Percentiles rank a stretch among this genome's conserved stretches.
Evolutionary conservation across 177 flowering plant genomes (phyloP).

Genomic region (Tripterygium wilfordii): DNA sequence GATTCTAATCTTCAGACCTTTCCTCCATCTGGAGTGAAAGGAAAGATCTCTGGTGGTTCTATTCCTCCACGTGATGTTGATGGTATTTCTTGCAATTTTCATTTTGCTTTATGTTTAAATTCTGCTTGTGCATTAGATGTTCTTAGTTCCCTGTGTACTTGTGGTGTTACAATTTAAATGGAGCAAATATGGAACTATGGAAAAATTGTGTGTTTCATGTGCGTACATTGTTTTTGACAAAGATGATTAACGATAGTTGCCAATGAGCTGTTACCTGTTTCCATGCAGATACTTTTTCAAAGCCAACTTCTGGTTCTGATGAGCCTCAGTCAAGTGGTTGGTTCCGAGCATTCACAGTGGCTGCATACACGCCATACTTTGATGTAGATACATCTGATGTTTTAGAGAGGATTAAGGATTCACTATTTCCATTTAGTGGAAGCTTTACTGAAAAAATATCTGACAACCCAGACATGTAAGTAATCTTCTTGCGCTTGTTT

Average conservation of each 20-base stretch:
- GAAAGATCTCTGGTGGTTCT: slow-evolving; percentile 67
- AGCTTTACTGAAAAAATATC: slow-evolving; percentile 78
- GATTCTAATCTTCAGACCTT: slow-evolving; percentile 78
- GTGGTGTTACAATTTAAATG: no score
- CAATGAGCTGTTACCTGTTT: background rate
- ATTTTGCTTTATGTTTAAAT: background rate
- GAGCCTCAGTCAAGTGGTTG: slow-evolving; percentile 76
- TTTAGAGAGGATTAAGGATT: slow-evolving; percentile 81
- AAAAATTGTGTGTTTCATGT: background rate
- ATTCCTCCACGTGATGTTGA: slow-evolving; percentile 89
- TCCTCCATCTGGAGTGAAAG: slow-evolving; percentile 67
- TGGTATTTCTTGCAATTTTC: slow-evolving; percentile 33
- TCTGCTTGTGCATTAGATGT: background rate
- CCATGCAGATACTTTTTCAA: slow-evolving; percentile 79
- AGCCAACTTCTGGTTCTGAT: slow-evolving; percentile 59
- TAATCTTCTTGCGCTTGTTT: slow-evolving; percentile 4
- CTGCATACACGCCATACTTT: slow-evolving; percentile 85
- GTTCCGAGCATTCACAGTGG: slow-evolving; percentile 59
- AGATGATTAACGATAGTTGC: no score
- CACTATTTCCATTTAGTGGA: slow-evolving; percentile 87
- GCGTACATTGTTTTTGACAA: no score
- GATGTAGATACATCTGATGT: slow-evolving; percentile 98
- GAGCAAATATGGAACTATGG: no score
- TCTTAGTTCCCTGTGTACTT: no score
- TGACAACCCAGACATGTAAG: slow-evolving; percentile 88